phyloP scores from a whole-genome alignment of 768 basidiomycete species.

The Leccinum uliginosum region DNA sequence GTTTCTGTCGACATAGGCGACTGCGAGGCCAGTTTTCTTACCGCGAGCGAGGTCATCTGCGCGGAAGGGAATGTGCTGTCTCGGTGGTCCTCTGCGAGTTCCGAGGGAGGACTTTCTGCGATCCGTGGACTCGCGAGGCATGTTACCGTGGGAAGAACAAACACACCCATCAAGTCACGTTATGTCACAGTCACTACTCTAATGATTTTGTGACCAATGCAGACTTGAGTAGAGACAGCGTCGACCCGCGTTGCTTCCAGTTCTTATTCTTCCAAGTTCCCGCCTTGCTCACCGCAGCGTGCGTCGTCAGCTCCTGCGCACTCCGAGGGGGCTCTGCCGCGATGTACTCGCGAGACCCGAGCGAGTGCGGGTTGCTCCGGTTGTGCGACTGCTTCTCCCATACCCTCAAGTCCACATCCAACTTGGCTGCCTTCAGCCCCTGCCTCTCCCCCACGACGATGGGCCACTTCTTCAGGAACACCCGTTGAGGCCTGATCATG shows the following conservation, averaged over 20 bases:
- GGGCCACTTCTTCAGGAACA: slow-evolving; percentile 37
- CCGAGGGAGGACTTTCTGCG: slow-evolving; percentile 38
- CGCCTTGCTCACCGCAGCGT: slow-evolving; percentile 3
- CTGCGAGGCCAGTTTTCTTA: slow-evolving; percentile 74
- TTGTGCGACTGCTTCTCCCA: slow-evolving; percentile 28
- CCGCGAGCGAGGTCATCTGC: slow-evolving; percentile 75
- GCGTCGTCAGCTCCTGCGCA: slow-evolving; percentile 19
- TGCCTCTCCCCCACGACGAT: slow-evolving; percentile 42
- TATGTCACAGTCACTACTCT: slow-evolving; percentile 20
- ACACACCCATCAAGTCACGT: slow-evolving; percentile 24
- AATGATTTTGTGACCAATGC: slow-evolving; percentile 15
- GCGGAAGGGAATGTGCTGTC: slow-evolving; percentile 71
- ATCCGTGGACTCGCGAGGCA: slow-evolving; percentile 25
- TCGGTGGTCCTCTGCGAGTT: slow-evolving; percentile 53
- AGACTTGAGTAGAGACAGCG: slow-evolving; percentile 15
- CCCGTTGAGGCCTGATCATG: slow-evolving; percentile 27
- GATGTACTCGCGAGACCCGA: slow-evolving; percentile 50
- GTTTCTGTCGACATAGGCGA: slow-evolving; percentile 62
- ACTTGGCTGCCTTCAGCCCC: slow-evolving; percentile 34
- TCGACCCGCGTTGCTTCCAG: not conserved
- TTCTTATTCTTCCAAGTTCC: slow-evolving; percentile 1
- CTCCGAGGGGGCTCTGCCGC: slow-evolving; percentile 24
- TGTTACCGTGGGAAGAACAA: slow-evolving; percentile 25
- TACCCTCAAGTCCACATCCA: slow-evolving; percentile 32
- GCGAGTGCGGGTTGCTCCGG: slow-evolving; percentile 41